phyloP scores from a whole-genome alignment of 164 flowering plant genomes.

The Annona squamosa region DNA sequence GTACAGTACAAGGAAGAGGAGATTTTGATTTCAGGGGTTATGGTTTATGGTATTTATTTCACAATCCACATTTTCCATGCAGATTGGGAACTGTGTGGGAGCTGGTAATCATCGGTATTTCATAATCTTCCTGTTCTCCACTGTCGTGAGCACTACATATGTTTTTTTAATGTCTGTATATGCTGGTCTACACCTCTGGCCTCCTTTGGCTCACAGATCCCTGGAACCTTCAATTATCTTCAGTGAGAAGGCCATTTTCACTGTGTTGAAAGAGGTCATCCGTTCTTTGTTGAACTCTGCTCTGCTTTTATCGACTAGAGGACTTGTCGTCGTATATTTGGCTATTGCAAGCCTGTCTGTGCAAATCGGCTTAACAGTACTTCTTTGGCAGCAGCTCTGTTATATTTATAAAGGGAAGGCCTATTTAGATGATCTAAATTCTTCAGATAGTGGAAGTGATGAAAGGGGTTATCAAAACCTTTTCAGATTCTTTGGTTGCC shows the following conservation, averaged over 20 bases:
- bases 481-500: constrained; percentile 60
- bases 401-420: constrained; percentile 81
- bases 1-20: not conserved
- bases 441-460: constrained; percentile 29
- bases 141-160: constrained; percentile 58
- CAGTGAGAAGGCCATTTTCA: constrained; percentile 14
- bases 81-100: constrained; percentile 99
- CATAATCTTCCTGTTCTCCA: constrained; percentile 59
- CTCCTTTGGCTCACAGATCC: constrained; percentile 28
- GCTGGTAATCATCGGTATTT: constrained; percentile 77
- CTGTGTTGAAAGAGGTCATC: constrained; percentile 28
- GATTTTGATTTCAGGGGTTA: not conserved
- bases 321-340: constrained; percentile 64
- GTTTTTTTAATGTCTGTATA: constrained; percentile 49
- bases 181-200: constrained; percentile 48
- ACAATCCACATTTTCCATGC: constrained; percentile 20
- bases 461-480: constrained; percentile 61
- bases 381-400: constrained; percentile 85
- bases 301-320: constrained; percentile 47
- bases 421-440: constrained; percentile 52
- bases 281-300: constrained; percentile 46
- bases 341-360: constrained; percentile 65
- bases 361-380: constrained; percentile 54
- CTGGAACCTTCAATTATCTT: constrained; percentile 11
- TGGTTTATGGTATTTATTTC: not conserved